Percentiles rank a stretch among this genome's conserved stretches.
Evolutionary conservation across 2,329 filamentous ascomycete species (phyloP).

Genomic region (Claviceps spartinae): DNA sequence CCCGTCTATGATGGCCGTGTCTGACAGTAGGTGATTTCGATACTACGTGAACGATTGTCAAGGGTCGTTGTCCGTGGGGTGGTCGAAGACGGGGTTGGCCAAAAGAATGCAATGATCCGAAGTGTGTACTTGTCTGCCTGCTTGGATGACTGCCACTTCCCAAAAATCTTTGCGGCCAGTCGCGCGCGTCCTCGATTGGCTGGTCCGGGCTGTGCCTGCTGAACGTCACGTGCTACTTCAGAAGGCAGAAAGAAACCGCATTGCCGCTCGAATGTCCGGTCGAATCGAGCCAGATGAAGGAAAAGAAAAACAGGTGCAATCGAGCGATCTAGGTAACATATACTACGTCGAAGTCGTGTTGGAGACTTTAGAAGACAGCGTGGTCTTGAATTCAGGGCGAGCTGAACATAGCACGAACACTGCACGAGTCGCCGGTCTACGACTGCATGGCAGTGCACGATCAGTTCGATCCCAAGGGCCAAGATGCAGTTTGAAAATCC

Average conservation of each 20-base stretch:
- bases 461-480: no score
- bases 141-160: background rate
- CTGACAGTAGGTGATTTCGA: background rate
- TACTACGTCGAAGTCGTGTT: no score
- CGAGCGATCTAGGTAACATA: no score
- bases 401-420: no score
- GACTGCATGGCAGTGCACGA: no score
- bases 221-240: constrained; percentile 2
- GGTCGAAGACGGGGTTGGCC: constrained; percentile 6
- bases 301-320: background rate
- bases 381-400: no score
- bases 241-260: background rate
- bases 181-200: background rate
- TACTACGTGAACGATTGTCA: constrained; percentile 3
- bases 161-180: constrained; percentile 6
- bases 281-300: constrained; percentile 4
- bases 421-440: no score
- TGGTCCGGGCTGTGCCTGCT: constrained; percentile 2
- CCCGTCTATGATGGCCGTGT: background rate
- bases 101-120: constrained; percentile 7
- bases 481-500: no score
- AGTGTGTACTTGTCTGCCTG: constrained; percentile 1
- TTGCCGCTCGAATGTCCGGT: no score
- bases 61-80: constrained; percentile 2
- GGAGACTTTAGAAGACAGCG: no score